These are phyloP conservation scores for Tricholoma saponaceum DNA, from an alignment of 768 basidiomycete genomes.

Conservation along the genomic window DNA sequence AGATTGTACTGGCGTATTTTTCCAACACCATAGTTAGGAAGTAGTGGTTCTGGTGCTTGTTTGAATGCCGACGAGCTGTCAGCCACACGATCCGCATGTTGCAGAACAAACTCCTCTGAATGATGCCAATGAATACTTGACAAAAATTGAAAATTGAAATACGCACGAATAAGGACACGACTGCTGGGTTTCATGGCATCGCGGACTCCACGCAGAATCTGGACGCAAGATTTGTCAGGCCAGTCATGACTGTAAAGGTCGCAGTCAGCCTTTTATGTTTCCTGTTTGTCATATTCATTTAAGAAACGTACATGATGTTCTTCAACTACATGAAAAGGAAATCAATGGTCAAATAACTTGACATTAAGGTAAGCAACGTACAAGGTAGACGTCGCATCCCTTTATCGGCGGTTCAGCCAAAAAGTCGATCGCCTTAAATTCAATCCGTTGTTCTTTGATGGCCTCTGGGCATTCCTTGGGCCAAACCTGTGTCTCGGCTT, in stretches of 20 bases:
- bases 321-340: constrained; percentile 22
- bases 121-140: background rate
- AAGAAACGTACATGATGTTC: constrained; percentile 27
- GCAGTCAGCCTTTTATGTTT: background rate
- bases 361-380: constrained; percentile 16
- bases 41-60: constrained; percentile 40
- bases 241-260: constrained; percentile 34
- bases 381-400: constrained; percentile 38
- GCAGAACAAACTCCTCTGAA: constrained; percentile 33
- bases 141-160: background rate
- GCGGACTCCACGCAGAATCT: constrained; percentile 31
- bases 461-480: constrained; percentile 28
- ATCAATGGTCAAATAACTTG: background rate
- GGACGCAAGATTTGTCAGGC: constrained; percentile 30
- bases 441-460: constrained; percentile 28
- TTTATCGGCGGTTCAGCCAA: constrained; percentile 30
- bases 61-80: constrained; percentile 9
- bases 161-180: constrained; percentile 34
- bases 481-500: constrained; percentile 31
- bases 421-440: constrained; percentile 37
- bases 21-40: constrained; percentile 45
- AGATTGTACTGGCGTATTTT: constrained; percentile 35
- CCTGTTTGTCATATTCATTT: no score
- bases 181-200: constrained; percentile 31
- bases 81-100: constrained; percentile 17